Percentiles rank a stretch among this genome's conserved stretches.
Evolutionary conservation across 2,329 filamentous ascomycete genomes (phyloP).

Genomic region (Phyllosticta citriasiana): DNA sequence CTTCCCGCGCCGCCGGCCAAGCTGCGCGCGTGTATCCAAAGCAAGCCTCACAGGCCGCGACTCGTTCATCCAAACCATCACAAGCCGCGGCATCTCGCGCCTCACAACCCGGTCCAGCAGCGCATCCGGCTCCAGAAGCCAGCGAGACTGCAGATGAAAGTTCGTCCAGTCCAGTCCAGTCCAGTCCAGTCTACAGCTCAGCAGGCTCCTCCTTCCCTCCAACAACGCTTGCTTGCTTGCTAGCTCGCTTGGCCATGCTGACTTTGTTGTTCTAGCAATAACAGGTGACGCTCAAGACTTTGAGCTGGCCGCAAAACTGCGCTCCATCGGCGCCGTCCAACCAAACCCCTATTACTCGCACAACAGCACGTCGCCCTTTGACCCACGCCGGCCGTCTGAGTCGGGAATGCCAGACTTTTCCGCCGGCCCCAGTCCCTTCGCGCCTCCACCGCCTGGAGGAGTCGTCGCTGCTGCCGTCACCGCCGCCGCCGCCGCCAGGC

Average conservation of each 20-base stretch:
- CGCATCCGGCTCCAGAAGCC: constrained; percentile 31
- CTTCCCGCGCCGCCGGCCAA: constrained; percentile 39
- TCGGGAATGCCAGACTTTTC: not conserved
- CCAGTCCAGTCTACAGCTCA: not conserved
- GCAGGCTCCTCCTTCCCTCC: not conserved
- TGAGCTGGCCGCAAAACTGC: constrained; percentile 71
- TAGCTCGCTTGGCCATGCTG: not conserved
- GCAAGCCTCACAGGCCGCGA: constrained; percentile 29
- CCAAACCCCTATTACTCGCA: constrained; percentile 47
- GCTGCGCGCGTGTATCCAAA: constrained; percentile 48
- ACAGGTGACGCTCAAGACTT: constrained; percentile 53
- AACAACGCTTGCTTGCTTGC: too few relatives aligned
- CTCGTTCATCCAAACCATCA: constrained; percentile 19
- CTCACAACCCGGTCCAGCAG: constrained; percentile 28
- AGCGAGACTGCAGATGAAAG: constrained; percentile 29
- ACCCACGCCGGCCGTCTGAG: constrained; percentile 22
- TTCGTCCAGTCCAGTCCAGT: constrained; percentile 13
- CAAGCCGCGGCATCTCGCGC: constrained; percentile 20
- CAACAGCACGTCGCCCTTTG: constrained; percentile 40
- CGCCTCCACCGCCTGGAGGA: constrained; percentile 12
- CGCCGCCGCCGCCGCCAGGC: constrained; percentile 16
- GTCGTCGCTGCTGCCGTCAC: constrained; percentile 16
- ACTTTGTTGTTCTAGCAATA: constrained; percentile 33
- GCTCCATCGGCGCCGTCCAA: constrained; percentile 48
- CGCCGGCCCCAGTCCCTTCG: constrained; percentile 11